Conservation (phyloP, 805 yeast genomes). For the Wickerhamiella lipophila region DNA sequence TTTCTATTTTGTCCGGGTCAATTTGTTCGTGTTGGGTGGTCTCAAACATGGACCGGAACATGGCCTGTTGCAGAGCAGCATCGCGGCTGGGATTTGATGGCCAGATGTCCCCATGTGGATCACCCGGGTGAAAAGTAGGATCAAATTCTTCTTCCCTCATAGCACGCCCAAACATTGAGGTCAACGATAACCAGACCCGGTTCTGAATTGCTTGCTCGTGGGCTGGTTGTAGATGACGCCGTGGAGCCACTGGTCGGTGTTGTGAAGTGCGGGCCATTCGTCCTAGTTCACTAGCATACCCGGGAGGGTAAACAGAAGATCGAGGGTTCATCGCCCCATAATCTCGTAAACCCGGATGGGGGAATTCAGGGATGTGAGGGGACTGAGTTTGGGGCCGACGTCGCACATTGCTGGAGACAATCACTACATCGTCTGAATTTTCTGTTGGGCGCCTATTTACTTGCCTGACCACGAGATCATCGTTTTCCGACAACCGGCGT, state of each 20-base stretch:
- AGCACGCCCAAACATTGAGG: background rate
- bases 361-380: background rate
- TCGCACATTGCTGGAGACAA: background rate
- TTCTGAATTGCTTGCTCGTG: background rate
- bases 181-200: background rate
- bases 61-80: background rate
- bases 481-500: background rate
- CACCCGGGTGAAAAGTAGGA: background rate
- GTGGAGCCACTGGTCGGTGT: background rate
- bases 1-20: background rate
- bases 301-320: background rate
- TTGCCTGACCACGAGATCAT: background rate
- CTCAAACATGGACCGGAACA: conserved; percentile 6
- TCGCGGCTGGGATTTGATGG: background rate
- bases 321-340: background rate
- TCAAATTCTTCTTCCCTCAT: background rate
- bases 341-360: background rate
- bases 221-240: background rate
- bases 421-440: background rate
- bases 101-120: background rate
- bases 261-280: background rate
- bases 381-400: background rate
- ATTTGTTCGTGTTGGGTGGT: conserved; percentile 1
- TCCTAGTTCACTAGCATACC: background rate
- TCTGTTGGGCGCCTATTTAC: background rate